phyloP scores from a whole-genome alignment of 352 stramenopile genomes.

The Phytophthora pini region DNA sequence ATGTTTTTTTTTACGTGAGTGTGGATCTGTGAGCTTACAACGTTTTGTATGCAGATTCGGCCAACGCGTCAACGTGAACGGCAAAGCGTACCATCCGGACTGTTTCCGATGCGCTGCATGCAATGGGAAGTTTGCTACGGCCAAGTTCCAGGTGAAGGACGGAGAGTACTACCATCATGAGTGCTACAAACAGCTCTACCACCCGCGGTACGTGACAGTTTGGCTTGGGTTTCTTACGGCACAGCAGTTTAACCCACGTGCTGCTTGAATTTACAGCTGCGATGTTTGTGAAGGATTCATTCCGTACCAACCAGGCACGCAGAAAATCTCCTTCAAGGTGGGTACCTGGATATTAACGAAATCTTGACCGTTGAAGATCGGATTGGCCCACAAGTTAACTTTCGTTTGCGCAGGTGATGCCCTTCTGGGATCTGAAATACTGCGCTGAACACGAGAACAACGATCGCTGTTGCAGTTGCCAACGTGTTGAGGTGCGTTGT shows the following conservation, averaged over 20 bases:
- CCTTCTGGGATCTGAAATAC: constrained; percentile 71
- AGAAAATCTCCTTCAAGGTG: constrained; percentile 68
- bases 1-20: background rate
- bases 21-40: background rate
- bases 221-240: background rate
- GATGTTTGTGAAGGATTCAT: constrained; percentile 71
- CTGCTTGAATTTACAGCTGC: constrained; percentile 39
- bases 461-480: constrained; percentile 75
- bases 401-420: constrained; percentile 47
- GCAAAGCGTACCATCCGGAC: constrained; percentile 50
- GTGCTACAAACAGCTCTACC: constrained; percentile 72
- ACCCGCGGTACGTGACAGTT: constrained; percentile 47
- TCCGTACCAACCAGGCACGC: constrained; percentile 48
- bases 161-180: constrained; percentile 71
- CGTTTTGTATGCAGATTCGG: constrained; percentile 26
- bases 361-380: background rate
- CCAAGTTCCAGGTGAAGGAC: constrained; percentile 61
- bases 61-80: constrained; percentile 44
- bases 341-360: background rate
- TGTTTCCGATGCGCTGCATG: constrained; percentile 62
- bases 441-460: constrained; percentile 68
- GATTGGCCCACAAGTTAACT: background rate
- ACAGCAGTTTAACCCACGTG: constrained; percentile 6
- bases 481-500: constrained; percentile 62
- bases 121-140: constrained; percentile 40